A percentile compares a stretch with the other conserved stretches of the same genome.
Evolutionary conservation across 2,329 filamentous ascomycete genomes (phyloP).

Genomic region (Paraphaeosphaeria minitans): DNA sequence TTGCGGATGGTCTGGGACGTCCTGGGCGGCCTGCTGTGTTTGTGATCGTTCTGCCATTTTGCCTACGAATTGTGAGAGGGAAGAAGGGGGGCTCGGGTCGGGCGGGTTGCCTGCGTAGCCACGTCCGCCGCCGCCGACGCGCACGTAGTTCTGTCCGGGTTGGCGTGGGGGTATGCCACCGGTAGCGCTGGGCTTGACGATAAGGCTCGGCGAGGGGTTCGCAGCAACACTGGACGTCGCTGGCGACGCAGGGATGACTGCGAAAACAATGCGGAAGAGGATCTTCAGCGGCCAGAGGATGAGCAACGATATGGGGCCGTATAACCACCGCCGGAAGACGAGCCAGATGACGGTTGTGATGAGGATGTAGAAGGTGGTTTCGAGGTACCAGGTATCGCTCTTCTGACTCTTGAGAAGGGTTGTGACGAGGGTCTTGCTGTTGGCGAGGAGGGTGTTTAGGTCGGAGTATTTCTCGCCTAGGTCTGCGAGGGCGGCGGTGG

Average conservation of each 20-base stretch:
- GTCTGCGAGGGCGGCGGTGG: constrained; percentile 78
- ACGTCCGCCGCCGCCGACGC: constrained; percentile 58
- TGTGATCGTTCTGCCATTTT: constrained; percentile 49
- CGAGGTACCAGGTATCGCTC: constrained; percentile 96
- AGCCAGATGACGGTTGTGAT: constrained; percentile 81
- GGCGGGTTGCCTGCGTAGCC: constrained; percentile 49
- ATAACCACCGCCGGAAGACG: constrained; percentile 80
- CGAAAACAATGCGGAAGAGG: constrained; percentile 63
- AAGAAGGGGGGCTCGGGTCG: constrained; percentile 44
- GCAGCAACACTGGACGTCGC: constrained; percentile 26
- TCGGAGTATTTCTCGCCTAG: constrained; percentile 81
- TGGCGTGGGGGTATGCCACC: constrained; percentile 41
- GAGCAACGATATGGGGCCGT: constrained; percentile 89
- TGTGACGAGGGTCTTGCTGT: constrained; percentile 74
- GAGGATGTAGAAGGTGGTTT: constrained; percentile 85
- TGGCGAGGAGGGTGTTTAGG: constrained; percentile 76
- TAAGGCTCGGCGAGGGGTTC: constrained; percentile 42
- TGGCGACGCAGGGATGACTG: constrained; percentile 55
- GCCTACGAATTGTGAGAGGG: constrained; percentile 49
- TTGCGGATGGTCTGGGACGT: constrained; percentile 25
- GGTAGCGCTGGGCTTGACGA: constrained; percentile 53
- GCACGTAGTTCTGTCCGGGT: constrained; percentile 43
- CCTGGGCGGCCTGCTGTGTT: constrained; percentile 25
- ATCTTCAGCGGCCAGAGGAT: constrained; percentile 80
- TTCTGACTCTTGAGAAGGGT: constrained; percentile 87